These are phyloP conservation scores for Paecilomyces variotii DNA, from an alignment of 2,329 filamentous ascomycete genomes.

Conservation along the genomic window DNA sequence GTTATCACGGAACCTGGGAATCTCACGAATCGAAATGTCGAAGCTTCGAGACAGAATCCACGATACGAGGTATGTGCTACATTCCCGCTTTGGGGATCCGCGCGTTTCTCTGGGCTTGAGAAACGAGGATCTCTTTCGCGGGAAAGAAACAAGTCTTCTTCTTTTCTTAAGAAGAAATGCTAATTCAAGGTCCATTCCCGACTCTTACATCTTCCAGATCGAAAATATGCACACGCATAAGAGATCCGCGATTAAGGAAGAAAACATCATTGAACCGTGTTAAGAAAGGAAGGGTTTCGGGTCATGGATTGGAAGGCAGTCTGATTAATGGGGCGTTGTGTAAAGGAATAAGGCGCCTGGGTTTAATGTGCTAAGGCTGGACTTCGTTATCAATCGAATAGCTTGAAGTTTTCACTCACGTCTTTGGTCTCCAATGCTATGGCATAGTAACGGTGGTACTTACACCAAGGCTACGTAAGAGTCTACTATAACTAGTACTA, in stretches of 20 bases:
- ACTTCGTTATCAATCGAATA: not conserved
- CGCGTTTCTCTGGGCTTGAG: not conserved
- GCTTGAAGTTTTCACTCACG: not conserved
- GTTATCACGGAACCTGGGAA: slow-evolving; percentile 26
- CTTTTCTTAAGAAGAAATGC: not conserved
- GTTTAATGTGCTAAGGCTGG: not conserved
- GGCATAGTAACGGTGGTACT: not conserved
- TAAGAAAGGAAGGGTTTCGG: not conserved
- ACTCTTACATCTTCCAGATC: slow-evolving; percentile 9
- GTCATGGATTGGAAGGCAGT: not conserved
- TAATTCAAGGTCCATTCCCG: not conserved
- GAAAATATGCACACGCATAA: slow-evolving; percentile 20
- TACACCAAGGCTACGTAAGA: too few relatives aligned
- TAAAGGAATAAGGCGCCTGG: not conserved
- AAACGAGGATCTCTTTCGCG: too few relatives aligned
- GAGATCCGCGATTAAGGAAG: slow-evolving; percentile 21
- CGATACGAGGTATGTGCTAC: slow-evolving; percentile 28
- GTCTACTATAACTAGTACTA: too few relatives aligned
- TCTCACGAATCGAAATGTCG: slow-evolving; percentile 28
- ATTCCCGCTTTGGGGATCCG: not conserved
- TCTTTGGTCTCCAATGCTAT: not conserved
- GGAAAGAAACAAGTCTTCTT: too few relatives aligned
- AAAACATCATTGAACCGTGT: slow-evolving; percentile 17
- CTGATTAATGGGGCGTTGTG: not conserved
- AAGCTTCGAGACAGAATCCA: slow-evolving; percentile 25